Evolutionary conservation across 208 protist genomes (phyloP).

Genomic region (Wallacemonas collosoma): DNA sequence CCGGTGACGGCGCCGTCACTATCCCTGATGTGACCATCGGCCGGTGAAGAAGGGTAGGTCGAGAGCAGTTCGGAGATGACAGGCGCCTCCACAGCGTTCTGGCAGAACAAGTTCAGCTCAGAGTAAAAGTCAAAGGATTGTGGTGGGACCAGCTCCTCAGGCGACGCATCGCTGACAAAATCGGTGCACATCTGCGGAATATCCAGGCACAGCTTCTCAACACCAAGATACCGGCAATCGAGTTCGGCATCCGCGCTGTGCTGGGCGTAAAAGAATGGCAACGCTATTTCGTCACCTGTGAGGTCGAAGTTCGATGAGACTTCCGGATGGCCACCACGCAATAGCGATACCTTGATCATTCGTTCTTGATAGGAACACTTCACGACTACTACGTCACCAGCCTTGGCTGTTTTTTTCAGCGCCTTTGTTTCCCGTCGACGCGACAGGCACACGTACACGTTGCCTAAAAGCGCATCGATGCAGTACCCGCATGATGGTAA

Average conservation of each 20-base stretch:
- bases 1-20: conserved; percentile 10
- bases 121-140: conserved; percentile 80
- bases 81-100: conserved; percentile 33
- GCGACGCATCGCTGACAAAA: conserved; percentile 21
- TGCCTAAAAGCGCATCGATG: conserved; percentile 56
- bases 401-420: conserved; percentile 60
- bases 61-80: conserved; percentile 1
- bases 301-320: conserved; percentile 60
- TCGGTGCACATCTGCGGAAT: conserved; percentile 57
- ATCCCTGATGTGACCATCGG: not conserved
- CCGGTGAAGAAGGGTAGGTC: not conserved
- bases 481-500: conserved; percentile 80
- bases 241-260: conserved; percentile 57
- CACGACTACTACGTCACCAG: conserved; percentile 63
- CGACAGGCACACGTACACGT: conserved; percentile 72
- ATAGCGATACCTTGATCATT: conserved; percentile 56
- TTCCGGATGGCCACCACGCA: conserved; percentile 46
- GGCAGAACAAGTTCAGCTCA: conserved; percentile 77
- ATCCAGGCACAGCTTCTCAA: conserved; percentile 40
- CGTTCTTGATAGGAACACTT: conserved; percentile 65
- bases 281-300: conserved; percentile 34
- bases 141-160: conserved; percentile 26
- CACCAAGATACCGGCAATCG: conserved; percentile 39
- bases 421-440: conserved; percentile 37
- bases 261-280: conserved; percentile 71